A percentile compares a stretch with the other conserved stretches of the same genome.
Evolutionary conservation across 306 rosid genomes (phyloP).

Genomic region (Vicia faba): DNA sequence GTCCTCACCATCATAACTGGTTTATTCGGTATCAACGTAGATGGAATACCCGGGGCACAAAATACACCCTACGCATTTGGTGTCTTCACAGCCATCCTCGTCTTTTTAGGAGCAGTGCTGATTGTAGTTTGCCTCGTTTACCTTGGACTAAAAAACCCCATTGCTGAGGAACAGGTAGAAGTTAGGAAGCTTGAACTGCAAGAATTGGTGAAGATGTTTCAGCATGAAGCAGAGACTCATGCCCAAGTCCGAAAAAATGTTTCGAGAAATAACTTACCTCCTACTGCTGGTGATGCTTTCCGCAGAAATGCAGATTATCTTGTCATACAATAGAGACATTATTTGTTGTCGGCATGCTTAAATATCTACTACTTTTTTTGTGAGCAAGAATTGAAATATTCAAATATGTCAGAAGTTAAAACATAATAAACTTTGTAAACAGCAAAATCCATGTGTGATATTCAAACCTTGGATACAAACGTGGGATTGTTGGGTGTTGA

Average conservation of each 20-base stretch:
- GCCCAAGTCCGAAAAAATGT: constrained; percentile 64
- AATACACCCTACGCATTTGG: constrained; percentile 84
- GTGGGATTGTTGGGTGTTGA: too few species aligned
- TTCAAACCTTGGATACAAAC: too few species aligned
- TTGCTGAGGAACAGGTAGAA: constrained; percentile 59
- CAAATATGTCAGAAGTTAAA: too few species aligned
- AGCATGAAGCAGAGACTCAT: constrained; percentile 94
- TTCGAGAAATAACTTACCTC: constrained; percentile 65
- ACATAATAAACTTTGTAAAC: too few species aligned
- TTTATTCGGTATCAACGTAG: constrained; percentile 90
- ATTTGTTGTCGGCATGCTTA: constrained; percentile 8
- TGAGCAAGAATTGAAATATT: too few species aligned
- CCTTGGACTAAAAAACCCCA: constrained; percentile 76
- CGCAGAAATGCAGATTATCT: constrained; percentile 42
- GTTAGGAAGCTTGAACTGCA: constrained; percentile 82
- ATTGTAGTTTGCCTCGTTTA: constrained; percentile 62
- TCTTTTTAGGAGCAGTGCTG: constrained; percentile 56
- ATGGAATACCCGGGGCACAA: constrained; percentile 79
- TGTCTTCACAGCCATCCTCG: constrained; percentile 62
- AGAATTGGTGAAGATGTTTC: constrained; percentile 73
- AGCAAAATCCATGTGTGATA: too few species aligned
- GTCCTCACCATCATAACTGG: constrained; percentile 83
- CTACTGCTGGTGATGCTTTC: constrained; percentile 72
- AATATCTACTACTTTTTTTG: too few species aligned
- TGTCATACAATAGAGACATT: constrained; percentile 44